A percentile compares a stretch with the other conserved stretches of the same genome.
Conservation (phyloP, 768 basidiomycete species). For the Cystoderma amianthinum region DNA sequence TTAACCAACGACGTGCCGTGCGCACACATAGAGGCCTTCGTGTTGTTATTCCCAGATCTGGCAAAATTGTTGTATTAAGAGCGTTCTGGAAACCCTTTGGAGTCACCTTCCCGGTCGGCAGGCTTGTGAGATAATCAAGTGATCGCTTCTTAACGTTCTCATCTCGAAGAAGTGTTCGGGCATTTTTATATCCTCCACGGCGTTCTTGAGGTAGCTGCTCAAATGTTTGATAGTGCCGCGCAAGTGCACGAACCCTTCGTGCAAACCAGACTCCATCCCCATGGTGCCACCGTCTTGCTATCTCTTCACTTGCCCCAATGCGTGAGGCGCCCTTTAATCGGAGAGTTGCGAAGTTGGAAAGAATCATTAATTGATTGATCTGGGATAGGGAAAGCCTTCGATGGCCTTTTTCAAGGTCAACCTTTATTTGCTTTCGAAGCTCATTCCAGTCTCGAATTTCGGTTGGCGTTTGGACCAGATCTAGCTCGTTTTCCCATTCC, state of each 20-base stretch:
- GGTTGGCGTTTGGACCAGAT: too few relatives aligned
- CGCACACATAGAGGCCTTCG: too few relatives aligned
- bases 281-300: conserved; percentile 30
- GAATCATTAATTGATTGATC: too few relatives aligned
- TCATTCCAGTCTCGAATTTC: too few relatives aligned
- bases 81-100: not conserved
- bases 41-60: too few relatives aligned
- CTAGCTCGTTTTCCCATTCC: too few relatives aligned
- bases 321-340: conserved; percentile 8
- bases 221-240: conserved; percentile 29
- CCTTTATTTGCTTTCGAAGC: too few relatives aligned
- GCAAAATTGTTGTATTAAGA: too few relatives aligned
- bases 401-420: too few relatives aligned
- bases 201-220: conserved; percentile 22
- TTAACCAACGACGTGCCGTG: too few relatives aligned
- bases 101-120: not conserved
- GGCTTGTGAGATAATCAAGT: not conserved
- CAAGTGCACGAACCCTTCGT: conserved; percentile 17
- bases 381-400: too few relatives aligned
- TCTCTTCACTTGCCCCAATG: conserved; percentile 22
- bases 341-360: too few relatives aligned
- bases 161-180: not conserved
- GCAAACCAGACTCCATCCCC: conserved; percentile 20
- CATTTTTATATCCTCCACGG: not conserved
- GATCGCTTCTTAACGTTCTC: not conserved